Percentiles rank a stretch among this genome's conserved stretches.
Conservation (phyloP, 768 basidiomycete genomes). For the Boletus tomentosulus region DNA sequence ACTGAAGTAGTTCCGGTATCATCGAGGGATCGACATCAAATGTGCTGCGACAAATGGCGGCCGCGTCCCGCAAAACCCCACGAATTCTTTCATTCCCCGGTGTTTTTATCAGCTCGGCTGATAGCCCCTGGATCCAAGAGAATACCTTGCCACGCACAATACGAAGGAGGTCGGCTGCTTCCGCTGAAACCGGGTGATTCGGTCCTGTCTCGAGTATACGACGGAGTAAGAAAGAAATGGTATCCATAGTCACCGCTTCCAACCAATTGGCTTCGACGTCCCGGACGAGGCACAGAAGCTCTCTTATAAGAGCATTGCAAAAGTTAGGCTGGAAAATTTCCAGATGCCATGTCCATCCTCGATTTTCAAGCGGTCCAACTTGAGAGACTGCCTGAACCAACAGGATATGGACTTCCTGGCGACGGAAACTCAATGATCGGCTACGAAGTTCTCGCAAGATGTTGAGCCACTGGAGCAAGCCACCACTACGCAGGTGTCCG, state of each 20-base stretch:
- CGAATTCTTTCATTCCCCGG: slow-evolving; percentile 2
- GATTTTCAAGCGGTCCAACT: slow-evolving; percentile 28
- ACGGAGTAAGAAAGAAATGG: slow-evolving; percentile 29
- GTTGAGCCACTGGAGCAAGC: slow-evolving; percentile 47
- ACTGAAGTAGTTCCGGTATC: slow-evolving; percentile 13
- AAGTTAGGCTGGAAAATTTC: slow-evolving; percentile 34
- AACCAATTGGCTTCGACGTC: slow-evolving; percentile 41
- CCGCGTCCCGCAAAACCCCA: slow-evolving; percentile 13
- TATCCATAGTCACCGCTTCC: slow-evolving; percentile 29
- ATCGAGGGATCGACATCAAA: slow-evolving; percentile 21
- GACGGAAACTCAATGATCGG: slow-evolving; percentile 34
- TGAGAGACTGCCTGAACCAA: slow-evolving; percentile 43
- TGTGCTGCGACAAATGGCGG: slow-evolving; percentile 23
- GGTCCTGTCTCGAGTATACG: slow-evolving; percentile 32
- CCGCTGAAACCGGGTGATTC: slow-evolving; percentile 12
- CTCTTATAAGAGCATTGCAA: slow-evolving; percentile 29
- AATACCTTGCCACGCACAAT: slow-evolving; percentile 30
- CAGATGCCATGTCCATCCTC: slow-evolving; percentile 35
- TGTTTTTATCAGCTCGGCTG: slow-evolving; percentile 11
- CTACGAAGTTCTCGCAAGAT: slow-evolving; percentile 41
- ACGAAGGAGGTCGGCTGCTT: slow-evolving; percentile 24
- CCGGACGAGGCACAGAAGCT: slow-evolving; percentile 32
- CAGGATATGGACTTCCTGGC: slow-evolving; percentile 38
- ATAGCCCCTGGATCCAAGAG: slow-evolving; percentile 35
- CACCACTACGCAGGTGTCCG: slow-evolving; percentile 41